Evolutionary conservation across 2,329 filamentous ascomycete genomes (phyloP), one percentile per base, ranked within the genome.

Genomic region (Paracoccidioides lutzii): DNA sequence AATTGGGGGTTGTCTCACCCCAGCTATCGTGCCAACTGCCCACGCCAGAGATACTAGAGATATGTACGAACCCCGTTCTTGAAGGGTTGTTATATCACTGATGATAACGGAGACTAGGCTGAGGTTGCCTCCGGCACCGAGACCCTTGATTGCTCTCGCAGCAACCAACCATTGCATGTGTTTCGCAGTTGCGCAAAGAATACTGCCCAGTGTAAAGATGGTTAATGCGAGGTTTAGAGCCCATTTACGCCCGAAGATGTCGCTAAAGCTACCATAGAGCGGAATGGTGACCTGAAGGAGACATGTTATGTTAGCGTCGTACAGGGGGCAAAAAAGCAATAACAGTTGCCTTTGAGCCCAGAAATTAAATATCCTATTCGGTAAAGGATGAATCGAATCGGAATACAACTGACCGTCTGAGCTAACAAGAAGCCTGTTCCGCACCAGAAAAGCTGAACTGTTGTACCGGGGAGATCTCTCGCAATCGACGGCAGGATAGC

Each of bases 21-120:
- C 52, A 22, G 41, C 52, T 33, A 53, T 53, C 7, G 56, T 56
- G 37, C 57, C 77, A 12, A 79, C 56, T 0, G 76, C 77, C 77
- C 77, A 81, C 12, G 79, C 72, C 35, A 65, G 50, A 33, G 59
- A 58, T 6, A 62, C 52, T 3, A 79, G 60, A 0, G 74, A 76
- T 58, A 78, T 68, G 55, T 75, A 72, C 43, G 79, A 58, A 44
- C 70, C 72, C 33, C 75, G 63, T 54, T 73, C 62, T 55, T 71
- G 68, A 59, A 72, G 63, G 15, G 70, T 71, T 57, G 79, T 79
- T 50, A 81, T 55, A 61, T 81, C 78, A 7, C 71, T 71, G 33
- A 80, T 73, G 45, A 71, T 73, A 44, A 80, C 74, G 54, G 74
- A 73, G 3, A 76, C 73, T 52, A 80, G 57, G 22, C 73, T 71